Evolutionary conservation across 345 rosid genomes (phyloP), one percentile per base, ranked within the genome.

Genomic region (Pistacia atlantica): DNA sequence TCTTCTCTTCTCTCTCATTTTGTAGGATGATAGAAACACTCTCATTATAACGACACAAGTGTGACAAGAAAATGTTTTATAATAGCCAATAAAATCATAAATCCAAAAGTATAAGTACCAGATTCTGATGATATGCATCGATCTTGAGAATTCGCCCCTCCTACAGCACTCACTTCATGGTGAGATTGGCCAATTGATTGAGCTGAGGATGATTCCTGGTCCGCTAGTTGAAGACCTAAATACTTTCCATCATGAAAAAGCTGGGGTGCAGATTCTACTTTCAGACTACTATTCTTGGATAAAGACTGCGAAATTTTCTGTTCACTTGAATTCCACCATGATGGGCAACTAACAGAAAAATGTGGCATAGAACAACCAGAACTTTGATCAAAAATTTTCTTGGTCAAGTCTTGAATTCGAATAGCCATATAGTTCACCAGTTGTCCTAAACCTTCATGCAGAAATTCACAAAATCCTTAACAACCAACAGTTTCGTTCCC

Each of bases 101-200:
- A 74, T 74, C 54, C 73, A 55, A 55, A 79, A 51, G 37, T 42
- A 38, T 20, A 35, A 20, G 45, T 77, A 87, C 90, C 87, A 74
- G 82, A 84, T 66, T 87, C 85, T 25, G 85, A 69, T 8, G 85
- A 83, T 72, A 84, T 72, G 79, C 81, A 80, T 73, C 79, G 90
- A 67, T 79, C 87, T 64, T 79, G 84, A 67, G 86, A 79, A 73
- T 72, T 83, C 38, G 73, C 66, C 71, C 77, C 86, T 65, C 84
- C 78, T 16, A 38, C 65, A 51, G 83, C 67, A 25, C 73, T 66
- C 75, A 79, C 65, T 66, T 83, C 81, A 75, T 62, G 78, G 70
- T 73, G 82, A 72, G 90, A 81, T 67, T 77, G 80, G 77, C 83
- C 71, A 63, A 78, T 56, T 17, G 87, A 81, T 62, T 61, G 83